phyloP scores from a whole-genome alignment of 23 red algal genomes.

The Gracilaria domingensis region DNA sequence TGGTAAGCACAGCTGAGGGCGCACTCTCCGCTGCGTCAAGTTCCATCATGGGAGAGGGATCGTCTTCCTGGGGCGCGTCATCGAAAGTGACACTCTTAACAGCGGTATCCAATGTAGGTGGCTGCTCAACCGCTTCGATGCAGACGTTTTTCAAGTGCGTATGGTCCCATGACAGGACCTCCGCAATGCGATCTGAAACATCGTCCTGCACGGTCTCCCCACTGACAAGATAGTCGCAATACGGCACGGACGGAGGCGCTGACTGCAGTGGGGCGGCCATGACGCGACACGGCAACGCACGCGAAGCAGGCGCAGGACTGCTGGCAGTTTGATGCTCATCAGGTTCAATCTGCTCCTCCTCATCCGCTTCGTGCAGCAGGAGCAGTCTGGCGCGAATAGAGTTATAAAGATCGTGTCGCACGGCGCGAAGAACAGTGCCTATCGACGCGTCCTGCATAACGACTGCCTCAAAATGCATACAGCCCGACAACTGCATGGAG shows the following conservation, averaged over 20 bases:
- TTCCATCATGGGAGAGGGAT: neutral
- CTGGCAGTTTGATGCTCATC: neutral
- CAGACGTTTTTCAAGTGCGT: neutral
- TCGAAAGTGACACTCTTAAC: constrained; percentile 3
- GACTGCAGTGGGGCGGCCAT: neutral
- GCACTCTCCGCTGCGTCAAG: neutral
- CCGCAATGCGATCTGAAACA: constrained; percentile 31
- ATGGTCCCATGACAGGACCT: constrained; percentile 36
- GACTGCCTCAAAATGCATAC: constrained; percentile 27
- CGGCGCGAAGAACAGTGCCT: neutral
- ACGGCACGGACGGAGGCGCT: constrained; percentile 1
- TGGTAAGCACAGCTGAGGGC: neutral
- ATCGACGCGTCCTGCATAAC: constrained; percentile 28
- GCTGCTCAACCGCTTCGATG: constrained; percentile 32
- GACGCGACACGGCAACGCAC: constrained; percentile 20
- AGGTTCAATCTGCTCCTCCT: neutral
- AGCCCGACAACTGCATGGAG: neutral
- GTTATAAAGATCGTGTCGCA: constrained; percentile 41
- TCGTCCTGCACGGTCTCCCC: constrained; percentile 33
- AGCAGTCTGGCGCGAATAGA: constrained; percentile 30
- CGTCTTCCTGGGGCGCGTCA: neutral
- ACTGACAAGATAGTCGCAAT: constrained; percentile 40
- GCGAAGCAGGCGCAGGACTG: neutral
- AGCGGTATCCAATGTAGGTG: neutral
- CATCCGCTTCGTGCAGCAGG: constrained; percentile 15